Conservation (phyloP, 306 rosid species). For the Castanopsis chinensis region DNA sequence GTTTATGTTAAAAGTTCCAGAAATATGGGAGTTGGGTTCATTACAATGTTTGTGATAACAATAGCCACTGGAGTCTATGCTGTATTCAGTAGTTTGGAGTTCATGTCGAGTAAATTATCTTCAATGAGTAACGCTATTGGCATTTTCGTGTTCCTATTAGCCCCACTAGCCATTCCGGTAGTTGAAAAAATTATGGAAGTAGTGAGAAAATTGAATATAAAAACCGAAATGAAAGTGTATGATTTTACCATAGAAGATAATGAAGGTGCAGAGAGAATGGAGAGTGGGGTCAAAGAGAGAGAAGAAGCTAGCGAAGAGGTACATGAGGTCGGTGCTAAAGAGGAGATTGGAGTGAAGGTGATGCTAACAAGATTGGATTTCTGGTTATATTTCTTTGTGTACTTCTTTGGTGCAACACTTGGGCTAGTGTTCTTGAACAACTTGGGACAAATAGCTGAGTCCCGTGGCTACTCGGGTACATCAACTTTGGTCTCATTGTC, state of each 20-base stretch:
- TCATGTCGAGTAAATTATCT: conserved; percentile 30
- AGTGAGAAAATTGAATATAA: conserved; percentile 15
- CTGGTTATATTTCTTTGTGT: conserved; percentile 72
- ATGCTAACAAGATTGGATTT: conserved; percentile 74
- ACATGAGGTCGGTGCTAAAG: conserved; percentile 26
- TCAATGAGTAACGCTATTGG: conserved; percentile 38
- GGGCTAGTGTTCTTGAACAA: conserved; percentile 84
- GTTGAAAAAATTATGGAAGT: conserved; percentile 34
- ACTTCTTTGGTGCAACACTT: conserved; percentile 70
- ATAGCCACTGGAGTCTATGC: conserved; percentile 68
- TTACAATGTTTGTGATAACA: conserved; percentile 57
- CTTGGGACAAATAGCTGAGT: conserved; percentile 90
- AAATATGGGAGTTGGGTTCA: conserved; percentile 43
- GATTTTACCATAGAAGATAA: conserved; percentile 47
- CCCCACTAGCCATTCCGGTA: conserved; percentile 49
- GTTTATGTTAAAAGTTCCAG: conserved; percentile 18
- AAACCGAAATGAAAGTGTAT: conserved; percentile 46
- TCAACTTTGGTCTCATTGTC: conserved; percentile 78
- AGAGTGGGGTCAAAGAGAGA: conserved; percentile 15
- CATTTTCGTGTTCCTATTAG: conserved; percentile 47
- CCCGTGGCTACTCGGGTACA: conserved; percentile 53
- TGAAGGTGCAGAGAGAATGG: conserved; percentile 19
- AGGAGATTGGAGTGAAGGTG: conserved; percentile 73
- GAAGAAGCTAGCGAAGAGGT: conserved; percentile 9
- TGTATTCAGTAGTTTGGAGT: conserved; percentile 55